These are phyloP conservation scores for Penicillium griseofulvum DNA, from an alignment of 2,329 filamentous ascomycete species.

Conservation along the genomic window DNA sequence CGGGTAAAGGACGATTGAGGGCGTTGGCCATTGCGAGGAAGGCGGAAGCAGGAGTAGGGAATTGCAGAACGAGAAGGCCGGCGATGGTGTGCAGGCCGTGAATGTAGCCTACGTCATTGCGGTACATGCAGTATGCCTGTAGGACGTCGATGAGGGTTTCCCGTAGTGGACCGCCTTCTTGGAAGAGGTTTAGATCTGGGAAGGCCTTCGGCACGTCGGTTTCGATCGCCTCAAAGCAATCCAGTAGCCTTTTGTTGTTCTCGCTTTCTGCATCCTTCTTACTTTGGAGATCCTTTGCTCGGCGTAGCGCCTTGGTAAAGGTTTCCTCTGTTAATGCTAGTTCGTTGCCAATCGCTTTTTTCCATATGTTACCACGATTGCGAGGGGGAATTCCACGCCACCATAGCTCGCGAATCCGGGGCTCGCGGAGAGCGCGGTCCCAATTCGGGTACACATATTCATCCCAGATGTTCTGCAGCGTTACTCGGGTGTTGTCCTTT, in stretches of 20 bases:
- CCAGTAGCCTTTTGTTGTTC: slow-evolving; percentile 44
- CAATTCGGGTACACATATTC: slow-evolving; percentile 61
- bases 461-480: slow-evolving; percentile 60
- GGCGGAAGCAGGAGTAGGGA: slow-evolving; percentile 51
- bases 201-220: slow-evolving; percentile 55
- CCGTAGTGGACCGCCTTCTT: slow-evolving; percentile 53
- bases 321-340: slow-evolving; percentile 55
- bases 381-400: slow-evolving; percentile 61
- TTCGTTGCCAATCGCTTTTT: slow-evolving; percentile 60
- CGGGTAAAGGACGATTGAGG: slow-evolving; percentile 59
- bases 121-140: slow-evolving; percentile 63
- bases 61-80: slow-evolving; percentile 57
- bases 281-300: slow-evolving; percentile 51
- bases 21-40: slow-evolving; percentile 61
- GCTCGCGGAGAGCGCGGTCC: slow-evolving; percentile 54
- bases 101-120: slow-evolving; percentile 60
- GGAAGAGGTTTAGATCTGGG: slow-evolving; percentile 59
- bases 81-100: slow-evolving; percentile 60
- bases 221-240: slow-evolving; percentile 55
- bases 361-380: slow-evolving; percentile 58
- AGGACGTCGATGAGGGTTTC: slow-evolving; percentile 57
- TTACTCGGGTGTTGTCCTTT: slow-evolving; percentile 52
- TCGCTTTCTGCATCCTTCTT: slow-evolving; percentile 46
- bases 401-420: slow-evolving; percentile 60
- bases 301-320: slow-evolving; percentile 56